Evolutionary conservation across 1,284 basidiomycete species (phyloP).

Genomic region (Apiotrichum montevideense): DNA sequence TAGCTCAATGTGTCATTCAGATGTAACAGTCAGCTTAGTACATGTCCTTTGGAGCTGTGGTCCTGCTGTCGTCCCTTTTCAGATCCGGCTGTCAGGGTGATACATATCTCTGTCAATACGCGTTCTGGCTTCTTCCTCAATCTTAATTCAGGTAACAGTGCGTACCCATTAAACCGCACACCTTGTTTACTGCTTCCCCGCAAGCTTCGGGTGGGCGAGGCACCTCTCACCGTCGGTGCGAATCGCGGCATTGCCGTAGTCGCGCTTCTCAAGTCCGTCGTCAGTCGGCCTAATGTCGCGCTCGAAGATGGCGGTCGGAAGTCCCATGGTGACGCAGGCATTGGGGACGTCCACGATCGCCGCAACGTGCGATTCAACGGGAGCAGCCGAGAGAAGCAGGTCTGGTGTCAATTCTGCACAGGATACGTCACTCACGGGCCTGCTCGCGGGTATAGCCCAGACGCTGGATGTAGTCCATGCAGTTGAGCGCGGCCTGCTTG

Average conservation of each 20-base stretch:
- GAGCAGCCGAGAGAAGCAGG: conserved; percentile 66
- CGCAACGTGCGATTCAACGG: conserved; percentile 63
- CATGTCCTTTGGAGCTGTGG: no score
- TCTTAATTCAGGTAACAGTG: no score
- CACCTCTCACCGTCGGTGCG: conserved; percentile 54
- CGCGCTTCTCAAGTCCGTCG: conserved; percentile 55
- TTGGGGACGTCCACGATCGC: conserved; percentile 71
- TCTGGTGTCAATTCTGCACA: conserved; percentile 44
- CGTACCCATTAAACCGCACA: no score
- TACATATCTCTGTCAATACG: no score
- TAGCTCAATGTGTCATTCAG: no score
- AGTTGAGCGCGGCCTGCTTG: conserved; percentile 69
- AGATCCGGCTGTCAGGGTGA: no score
- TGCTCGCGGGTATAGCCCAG: conserved; percentile 54
- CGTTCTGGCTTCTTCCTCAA: no score
- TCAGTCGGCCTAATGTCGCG: conserved; percentile 62
- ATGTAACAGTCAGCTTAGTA: no score
- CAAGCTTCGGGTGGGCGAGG: not conserved
- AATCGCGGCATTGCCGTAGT: conserved; percentile 62
- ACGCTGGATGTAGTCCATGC: conserved; percentile 60
- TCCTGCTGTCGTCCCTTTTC: no score
- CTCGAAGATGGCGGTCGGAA: conserved; percentile 67
- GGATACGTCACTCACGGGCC: conserved; percentile 49
- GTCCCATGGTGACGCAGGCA: conserved; percentile 64
- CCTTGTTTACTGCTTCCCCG: no score